Evolutionary conservation across 768 basidiomycete genomes (phyloP).

Genomic region (Solioccasus polychromus): DNA sequence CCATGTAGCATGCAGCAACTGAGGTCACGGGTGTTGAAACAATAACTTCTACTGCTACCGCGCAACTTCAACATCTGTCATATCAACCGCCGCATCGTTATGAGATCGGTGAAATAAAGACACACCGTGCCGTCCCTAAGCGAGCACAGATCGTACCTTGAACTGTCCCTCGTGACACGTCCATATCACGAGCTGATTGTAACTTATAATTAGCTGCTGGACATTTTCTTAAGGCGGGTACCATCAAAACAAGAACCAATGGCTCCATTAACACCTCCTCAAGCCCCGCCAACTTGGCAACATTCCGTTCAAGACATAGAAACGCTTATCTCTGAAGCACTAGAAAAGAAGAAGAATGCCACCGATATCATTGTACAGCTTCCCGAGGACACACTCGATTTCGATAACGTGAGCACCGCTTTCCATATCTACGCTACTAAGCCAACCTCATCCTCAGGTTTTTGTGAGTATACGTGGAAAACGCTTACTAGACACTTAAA

Average conservation of each 20-base stretch:
- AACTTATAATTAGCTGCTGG: too few species aligned
- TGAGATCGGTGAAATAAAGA: neutral
- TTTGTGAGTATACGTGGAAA: slow-evolving; percentile 51
- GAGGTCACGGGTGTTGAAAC: too few species aligned
- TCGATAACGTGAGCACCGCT: slow-evolving; percentile 53
- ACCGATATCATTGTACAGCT: slow-evolving; percentile 62
- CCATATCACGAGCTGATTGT: too few species aligned
- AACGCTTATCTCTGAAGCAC: slow-evolving; percentile 52
- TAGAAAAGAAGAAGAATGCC: slow-evolving; percentile 51
- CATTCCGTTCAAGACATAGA: slow-evolving; percentile 62
- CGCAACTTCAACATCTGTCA: too few species aligned
- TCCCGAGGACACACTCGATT: slow-evolving; percentile 54
- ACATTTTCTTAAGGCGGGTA: too few species aligned
- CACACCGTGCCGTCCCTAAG: neutral
- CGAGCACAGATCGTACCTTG: neutral
- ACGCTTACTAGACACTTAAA: slow-evolving; percentile 16
- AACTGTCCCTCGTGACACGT: too few species aligned
- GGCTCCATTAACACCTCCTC: slow-evolving; percentile 59
- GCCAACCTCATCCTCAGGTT: slow-evolving; percentile 42
- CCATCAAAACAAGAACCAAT: too few species aligned
- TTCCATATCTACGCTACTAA: neutral
- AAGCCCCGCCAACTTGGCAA: slow-evolving; percentile 62
- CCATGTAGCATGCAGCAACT: neutral
- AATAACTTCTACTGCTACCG: too few species aligned
- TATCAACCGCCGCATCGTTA: too few species aligned